Conservation (phyloP, 2,329 filamentous ascomycete genomes). For the Seiridium unicorne region DNA sequence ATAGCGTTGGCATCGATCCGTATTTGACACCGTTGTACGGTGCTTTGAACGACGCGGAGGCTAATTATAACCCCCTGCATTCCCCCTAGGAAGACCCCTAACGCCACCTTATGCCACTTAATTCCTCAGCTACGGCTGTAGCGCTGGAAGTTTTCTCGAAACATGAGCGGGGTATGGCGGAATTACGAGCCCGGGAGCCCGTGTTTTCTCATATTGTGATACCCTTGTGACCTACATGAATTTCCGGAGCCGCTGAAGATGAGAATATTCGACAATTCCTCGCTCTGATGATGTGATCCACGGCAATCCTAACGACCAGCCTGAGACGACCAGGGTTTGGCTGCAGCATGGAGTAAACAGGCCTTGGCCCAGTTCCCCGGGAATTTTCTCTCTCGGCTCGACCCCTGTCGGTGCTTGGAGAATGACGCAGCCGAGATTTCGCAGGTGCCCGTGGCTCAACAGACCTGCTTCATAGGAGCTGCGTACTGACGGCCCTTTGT, state of each 20-base stretch:
- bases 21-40: background rate
- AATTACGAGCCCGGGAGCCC: background rate
- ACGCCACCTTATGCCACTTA: background rate
- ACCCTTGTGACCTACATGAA: background rate
- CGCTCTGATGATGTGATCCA: background rate
- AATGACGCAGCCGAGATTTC: background rate
- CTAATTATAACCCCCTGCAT: conserved; percentile 1
- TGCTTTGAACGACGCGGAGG: background rate
- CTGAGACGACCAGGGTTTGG: background rate
- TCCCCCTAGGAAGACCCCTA: background rate
- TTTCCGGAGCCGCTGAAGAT: background rate
- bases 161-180: background rate
- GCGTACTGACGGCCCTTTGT: too few relatives aligned
- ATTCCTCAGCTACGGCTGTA: background rate
- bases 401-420: conserved; percentile 2
- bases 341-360: background rate
- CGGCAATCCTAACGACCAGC: background rate
- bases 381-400: background rate
- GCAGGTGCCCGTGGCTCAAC: background rate
- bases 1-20: background rate
- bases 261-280: background rate
- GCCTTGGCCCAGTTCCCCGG: conserved; percentile 5
- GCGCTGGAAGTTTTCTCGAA: background rate
- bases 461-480: background rate
- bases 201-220: background rate